Conservation (phyloP, 2,329 filamentous ascomycete species). For the Diaporthe eres region DNA sequence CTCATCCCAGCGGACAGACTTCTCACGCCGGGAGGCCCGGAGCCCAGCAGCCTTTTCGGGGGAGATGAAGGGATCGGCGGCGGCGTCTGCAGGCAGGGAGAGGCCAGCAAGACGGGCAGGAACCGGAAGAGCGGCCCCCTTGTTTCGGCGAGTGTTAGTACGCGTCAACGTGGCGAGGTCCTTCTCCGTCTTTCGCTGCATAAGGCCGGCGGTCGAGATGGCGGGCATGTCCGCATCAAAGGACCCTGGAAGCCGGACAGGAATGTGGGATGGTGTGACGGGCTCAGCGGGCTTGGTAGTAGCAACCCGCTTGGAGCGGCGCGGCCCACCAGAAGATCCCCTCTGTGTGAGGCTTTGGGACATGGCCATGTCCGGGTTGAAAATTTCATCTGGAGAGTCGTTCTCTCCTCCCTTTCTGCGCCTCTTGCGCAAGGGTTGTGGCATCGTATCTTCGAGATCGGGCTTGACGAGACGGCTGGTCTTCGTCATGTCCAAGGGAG, state of each 20-base stretch:
- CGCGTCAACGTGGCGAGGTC: conserved; percentile 58
- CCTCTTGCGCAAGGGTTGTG: conserved; percentile 50
- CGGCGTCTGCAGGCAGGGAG: background rate
- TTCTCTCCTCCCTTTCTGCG: conserved; percentile 49
- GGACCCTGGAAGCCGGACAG: conserved; percentile 51
- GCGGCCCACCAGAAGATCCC: conserved; percentile 2
- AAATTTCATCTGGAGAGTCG: conserved; percentile 43
- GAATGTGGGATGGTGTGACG: conserved; percentile 50
- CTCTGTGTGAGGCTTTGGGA: conserved; percentile 39
- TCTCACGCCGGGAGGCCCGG: conserved; percentile 32
- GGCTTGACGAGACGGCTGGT: conserved; percentile 45
- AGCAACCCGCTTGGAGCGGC: conserved; percentile 39
- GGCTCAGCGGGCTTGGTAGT: conserved; percentile 46
- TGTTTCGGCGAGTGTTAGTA: conserved; percentile 62
- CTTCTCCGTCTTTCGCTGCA: conserved; percentile 55
- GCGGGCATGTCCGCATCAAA: conserved; percentile 45
- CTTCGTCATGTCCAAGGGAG: conserved; percentile 38
- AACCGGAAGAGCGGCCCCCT: conserved; percentile 54
- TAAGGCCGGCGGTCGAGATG: conserved; percentile 40
- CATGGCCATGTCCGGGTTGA: conserved; percentile 46
- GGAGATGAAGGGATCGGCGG: conserved; percentile 5
- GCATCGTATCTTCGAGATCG: conserved; percentile 46
- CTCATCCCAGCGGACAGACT: conserved; percentile 53
- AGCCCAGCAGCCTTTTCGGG: background rate
- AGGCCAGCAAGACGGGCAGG: conserved; percentile 47